Percentiles rank a stretch among this genome's conserved stretches.
phyloP scores from a whole-genome alignment of 768 basidiomycete species.

The Leccinum boreale region DNA sequence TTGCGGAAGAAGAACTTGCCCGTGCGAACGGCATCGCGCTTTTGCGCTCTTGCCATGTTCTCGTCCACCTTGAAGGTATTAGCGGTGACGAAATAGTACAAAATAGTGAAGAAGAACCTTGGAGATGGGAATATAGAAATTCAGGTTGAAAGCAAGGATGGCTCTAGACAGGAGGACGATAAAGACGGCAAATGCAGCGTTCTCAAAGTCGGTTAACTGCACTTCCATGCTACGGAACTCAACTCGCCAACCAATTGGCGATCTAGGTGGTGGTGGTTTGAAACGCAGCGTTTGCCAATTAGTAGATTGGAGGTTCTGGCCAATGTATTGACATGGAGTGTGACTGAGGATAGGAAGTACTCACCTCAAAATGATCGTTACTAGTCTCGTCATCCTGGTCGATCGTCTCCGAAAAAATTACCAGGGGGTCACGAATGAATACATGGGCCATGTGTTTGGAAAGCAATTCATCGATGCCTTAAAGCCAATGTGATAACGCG shows the following conservation, averaged over 20 bases:
- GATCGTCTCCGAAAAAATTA: constrained; percentile 91
- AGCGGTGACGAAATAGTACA: background rate
- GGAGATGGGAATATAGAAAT: constrained; percentile 96
- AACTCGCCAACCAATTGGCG: constrained; percentile 94
- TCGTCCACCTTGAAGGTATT: constrained; percentile 74
- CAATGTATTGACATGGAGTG: background rate
- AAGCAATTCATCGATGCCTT: constrained; percentile 83
- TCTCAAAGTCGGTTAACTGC: constrained; percentile 98
- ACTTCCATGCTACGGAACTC: constrained; percentile 99
- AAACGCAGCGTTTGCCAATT: constrained; percentile 99
- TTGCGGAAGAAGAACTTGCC: constrained; percentile 90
- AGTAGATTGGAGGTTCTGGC: constrained; percentile 95
- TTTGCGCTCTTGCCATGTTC: constrained; percentile 92
- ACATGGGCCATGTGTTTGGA: constrained; percentile 92
- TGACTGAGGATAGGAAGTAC: background rate
- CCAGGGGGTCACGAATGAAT: constrained; percentile 96
- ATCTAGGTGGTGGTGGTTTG: constrained; percentile 94
- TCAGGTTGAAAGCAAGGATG: constrained; percentile 86
- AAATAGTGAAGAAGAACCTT: constrained; percentile 50
- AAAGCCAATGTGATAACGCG: background rate
- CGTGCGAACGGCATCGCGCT: constrained; percentile 68
- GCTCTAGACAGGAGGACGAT: constrained; percentile 92
- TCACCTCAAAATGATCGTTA: constrained; percentile 96
- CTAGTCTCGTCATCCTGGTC: constrained; percentile 86
- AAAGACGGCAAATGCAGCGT: constrained; percentile 95